These are phyloP conservation scores for Castanopsis chinensis DNA, from an alignment of 306 rosid species.

Conservation along the genomic window DNA sequence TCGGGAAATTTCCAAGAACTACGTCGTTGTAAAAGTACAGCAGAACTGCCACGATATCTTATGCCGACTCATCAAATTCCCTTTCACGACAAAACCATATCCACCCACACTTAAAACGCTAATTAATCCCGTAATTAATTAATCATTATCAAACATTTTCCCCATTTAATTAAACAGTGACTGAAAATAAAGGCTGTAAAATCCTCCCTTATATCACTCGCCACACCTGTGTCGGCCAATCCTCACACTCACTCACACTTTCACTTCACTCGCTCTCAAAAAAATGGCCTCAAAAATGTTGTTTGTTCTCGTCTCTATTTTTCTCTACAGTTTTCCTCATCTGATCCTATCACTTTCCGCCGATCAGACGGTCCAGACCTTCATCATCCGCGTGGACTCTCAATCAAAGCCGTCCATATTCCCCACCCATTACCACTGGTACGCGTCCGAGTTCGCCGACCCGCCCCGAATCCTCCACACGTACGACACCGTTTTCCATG, in stretches of 20 bases:
- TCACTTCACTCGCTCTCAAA: constrained; percentile 4
- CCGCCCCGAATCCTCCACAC: constrained; percentile 56
- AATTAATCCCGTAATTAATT: background rate
- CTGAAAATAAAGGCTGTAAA: background rate
- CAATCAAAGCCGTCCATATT: constrained; percentile 68
- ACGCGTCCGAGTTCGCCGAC: constrained; percentile 63
- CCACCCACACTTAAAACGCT: background rate
- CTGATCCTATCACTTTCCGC: constrained; percentile 5
- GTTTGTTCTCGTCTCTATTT: constrained; percentile 26
- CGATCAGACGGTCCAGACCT: constrained; percentile 39
- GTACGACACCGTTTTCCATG: constrained; percentile 78
- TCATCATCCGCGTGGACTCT: constrained; percentile 61
- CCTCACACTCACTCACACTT: constrained; percentile 20
- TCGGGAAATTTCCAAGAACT: no score
- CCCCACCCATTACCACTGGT: constrained; percentile 84
- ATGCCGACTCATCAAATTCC: background rate
- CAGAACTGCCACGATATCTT: no score
- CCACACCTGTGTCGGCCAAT: background rate
- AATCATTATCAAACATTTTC: background rate
- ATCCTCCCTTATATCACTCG: constrained; percentile 21
- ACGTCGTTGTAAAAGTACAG: no score
- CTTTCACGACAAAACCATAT: constrained; percentile 8
- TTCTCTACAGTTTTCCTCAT: constrained; percentile 14
- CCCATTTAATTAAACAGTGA: background rate
- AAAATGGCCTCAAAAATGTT: background rate